A percentile compares a stretch with the other conserved stretches of the same genome.
Conservation (phyloP, 257 asterid genomes). For the Nicotiana undulata region DNA sequence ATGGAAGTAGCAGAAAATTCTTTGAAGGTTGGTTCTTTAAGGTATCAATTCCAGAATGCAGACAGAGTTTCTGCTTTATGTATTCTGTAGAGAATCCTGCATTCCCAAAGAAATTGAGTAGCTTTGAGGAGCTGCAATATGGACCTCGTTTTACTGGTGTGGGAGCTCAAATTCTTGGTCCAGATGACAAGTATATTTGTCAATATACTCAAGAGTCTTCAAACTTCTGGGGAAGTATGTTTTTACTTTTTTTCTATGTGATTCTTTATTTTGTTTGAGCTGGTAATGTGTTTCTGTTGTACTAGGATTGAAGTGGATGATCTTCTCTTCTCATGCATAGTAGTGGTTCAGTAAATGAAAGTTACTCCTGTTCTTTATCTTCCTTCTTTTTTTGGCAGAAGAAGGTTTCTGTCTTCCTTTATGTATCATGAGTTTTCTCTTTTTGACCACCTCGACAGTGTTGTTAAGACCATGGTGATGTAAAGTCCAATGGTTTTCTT, state of each 20-base stretch:
- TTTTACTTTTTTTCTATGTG: background rate
- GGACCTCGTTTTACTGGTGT: constrained; percentile 87
- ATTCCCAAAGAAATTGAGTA: constrained; percentile 51
- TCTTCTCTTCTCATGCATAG: background rate
- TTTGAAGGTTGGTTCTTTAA: constrained; percentile 98
- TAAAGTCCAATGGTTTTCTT: background rate
- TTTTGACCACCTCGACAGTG: background rate
- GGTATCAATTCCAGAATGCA: constrained; percentile 89
- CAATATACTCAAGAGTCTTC: constrained; percentile 63
- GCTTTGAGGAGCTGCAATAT: constrained; percentile 49
- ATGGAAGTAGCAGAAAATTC: constrained; percentile 73
- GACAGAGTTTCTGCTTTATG: constrained; percentile 98
- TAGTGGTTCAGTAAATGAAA: background rate
- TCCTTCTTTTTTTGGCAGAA: background rate
- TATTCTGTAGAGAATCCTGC: constrained; percentile 85
- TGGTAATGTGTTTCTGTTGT: background rate
- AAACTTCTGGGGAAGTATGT: constrained; percentile 91
- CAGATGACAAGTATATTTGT: constrained; percentile 92
- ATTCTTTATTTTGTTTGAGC: constrained; percentile 3
- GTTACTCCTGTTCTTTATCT: background rate
- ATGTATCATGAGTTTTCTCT: background rate
- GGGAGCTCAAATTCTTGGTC: constrained; percentile 97
- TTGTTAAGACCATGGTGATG: background rate
- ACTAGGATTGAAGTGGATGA: background rate
- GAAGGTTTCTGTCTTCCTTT: background rate